Percentiles rank a stretch among this genome's conserved stretches.
phyloP scores from a whole-genome alignment of 208 protist genomes.

The Crithidia sp. region DNA sequence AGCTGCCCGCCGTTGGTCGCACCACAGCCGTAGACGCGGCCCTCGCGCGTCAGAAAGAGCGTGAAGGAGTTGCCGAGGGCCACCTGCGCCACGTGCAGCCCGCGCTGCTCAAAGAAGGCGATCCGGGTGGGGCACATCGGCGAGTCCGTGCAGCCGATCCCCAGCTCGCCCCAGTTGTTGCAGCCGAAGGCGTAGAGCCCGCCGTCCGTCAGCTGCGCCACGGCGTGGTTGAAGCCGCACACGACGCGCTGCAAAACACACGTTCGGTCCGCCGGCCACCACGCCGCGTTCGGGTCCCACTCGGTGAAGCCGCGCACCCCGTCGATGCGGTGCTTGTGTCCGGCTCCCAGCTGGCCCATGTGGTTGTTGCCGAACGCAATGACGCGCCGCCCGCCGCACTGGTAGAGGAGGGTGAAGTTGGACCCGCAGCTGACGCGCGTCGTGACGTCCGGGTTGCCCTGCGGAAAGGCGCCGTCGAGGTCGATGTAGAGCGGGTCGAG shows the following conservation, averaged over 20 bases:
- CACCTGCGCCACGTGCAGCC: conserved; percentile 52
- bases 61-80: conserved; percentile 70
- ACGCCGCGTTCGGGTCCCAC: conserved; percentile 59
- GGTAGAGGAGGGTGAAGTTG: conserved; percentile 75
- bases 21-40: conserved; percentile 74
- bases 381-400: conserved; percentile 45
- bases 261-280: conserved; percentile 38
- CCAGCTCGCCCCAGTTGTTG: conserved; percentile 82
- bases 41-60: conserved; percentile 69
- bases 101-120: conserved; percentile 49
- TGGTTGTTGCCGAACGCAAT: conserved; percentile 78
- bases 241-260: conserved; percentile 39
- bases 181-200: conserved; percentile 64
- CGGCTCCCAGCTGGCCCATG: conserved; percentile 75
- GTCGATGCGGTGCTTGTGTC: conserved; percentile 54
- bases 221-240: conserved; percentile 69
- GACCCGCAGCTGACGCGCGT: conserved; percentile 52
- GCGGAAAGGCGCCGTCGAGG: conserved; percentile 46
- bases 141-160: conserved; percentile 60
- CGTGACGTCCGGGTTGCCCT: conserved; percentile 5
- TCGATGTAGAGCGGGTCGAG: conserved; percentile 56
- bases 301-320: conserved; percentile 47
- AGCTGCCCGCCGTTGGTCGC: conserved; percentile 71
- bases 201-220: conserved; percentile 52
- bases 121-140: conserved; percentile 63